A percentile compares a stretch with the other conserved stretches of the same genome.
phyloP scores from a whole-genome alignment of 176 grass and related monocot genomes.

The Aegilops umbellulata region DNA sequence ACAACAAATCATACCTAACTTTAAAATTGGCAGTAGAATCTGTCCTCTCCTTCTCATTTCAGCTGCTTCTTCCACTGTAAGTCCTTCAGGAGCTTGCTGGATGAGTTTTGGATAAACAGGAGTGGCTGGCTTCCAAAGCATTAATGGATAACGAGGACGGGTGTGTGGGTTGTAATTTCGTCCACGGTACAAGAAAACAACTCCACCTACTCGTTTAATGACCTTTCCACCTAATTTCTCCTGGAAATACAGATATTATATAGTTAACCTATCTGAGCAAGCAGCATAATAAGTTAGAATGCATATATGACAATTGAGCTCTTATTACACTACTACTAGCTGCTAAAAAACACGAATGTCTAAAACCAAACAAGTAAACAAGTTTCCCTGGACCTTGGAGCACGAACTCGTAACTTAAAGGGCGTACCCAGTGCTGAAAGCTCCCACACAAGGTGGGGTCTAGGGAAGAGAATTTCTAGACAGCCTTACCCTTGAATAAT shows the following conservation, averaged over 20 bases:
- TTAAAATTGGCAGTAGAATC: slow-evolving; percentile 79
- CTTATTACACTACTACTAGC: slow-evolving; percentile 14
- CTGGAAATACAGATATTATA: slow-evolving; percentile 40
- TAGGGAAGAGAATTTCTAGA: too few species aligned
- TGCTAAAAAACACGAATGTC: slow-evolving; percentile 11
- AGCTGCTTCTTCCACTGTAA: slow-evolving; percentile 80
- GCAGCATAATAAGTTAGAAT: neutral
- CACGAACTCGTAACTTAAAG: neutral
- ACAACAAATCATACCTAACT: slow-evolving; percentile 66
- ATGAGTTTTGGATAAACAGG: slow-evolving; percentile 93
- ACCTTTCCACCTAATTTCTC: slow-evolving; percentile 89
- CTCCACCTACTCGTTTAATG: slow-evolving; percentile 67
- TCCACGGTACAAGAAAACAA: slow-evolving; percentile 78
- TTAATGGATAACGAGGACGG: slow-evolving; percentile 83
- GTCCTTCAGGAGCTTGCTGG: slow-evolving; percentile 77
- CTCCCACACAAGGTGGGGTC: too few species aligned
- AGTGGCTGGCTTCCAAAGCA: slow-evolving; percentile 95
- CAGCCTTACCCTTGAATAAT: too few species aligned
- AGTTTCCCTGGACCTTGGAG: neutral
- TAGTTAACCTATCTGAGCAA: neutral
- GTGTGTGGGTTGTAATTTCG: slow-evolving; percentile 65
- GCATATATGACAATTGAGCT: slow-evolving; percentile 11
- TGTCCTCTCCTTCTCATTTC: slow-evolving; percentile 78
- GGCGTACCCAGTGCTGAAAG: too few species aligned
- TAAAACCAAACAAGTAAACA: slow-evolving; percentile 17